phyloP scores from a whole-genome alignment of 1,284 basidiomycete species.

The Termitomyces sp. region DNA sequence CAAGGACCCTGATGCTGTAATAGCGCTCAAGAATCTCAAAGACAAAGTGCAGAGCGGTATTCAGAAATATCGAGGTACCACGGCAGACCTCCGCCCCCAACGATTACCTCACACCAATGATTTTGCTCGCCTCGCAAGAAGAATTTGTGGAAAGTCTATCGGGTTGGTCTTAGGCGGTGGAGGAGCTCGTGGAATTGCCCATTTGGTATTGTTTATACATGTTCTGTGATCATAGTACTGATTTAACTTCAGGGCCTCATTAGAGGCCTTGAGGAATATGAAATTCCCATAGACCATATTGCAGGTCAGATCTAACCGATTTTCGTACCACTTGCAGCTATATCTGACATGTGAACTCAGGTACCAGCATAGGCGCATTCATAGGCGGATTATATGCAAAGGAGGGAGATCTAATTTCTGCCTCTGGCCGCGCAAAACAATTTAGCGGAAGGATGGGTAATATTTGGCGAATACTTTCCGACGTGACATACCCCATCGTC shows the following conservation, averaged over 20 bases:
- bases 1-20: slow-evolving; percentile 86
- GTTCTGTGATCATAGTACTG: background rate
- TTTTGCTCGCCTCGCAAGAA: slow-evolving; percentile 87
- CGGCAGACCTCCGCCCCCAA: slow-evolving; percentile 67
- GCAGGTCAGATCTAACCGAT: slow-evolving; percentile 45
- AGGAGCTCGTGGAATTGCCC: slow-evolving; percentile 91
- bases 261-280: slow-evolving; percentile 86
- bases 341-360: slow-evolving; percentile 24
- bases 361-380: slow-evolving; percentile 89
- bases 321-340: background rate
- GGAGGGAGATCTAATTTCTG: slow-evolving; percentile 88
- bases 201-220: slow-evolving; percentile 56
- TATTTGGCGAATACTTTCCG: slow-evolving; percentile 91
- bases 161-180: slow-evolving; percentile 95
- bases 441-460: slow-evolving; percentile 92
- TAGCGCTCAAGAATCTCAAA: slow-evolving; percentile 86
- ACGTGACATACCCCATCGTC: slow-evolving; percentile 95
- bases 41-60: slow-evolving; percentile 88
- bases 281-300: slow-evolving; percentile 91
- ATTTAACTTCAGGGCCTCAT: slow-evolving; percentile 68
- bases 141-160: slow-evolving; percentile 90
- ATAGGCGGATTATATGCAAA: slow-evolving; percentile 96
- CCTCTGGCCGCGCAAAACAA: slow-evolving; percentile 82
- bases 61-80: slow-evolving; percentile 76
- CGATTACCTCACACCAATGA: slow-evolving; percentile 83